phyloP scores from a whole-genome alignment of 1,139 yeast species.

The Insectozyma bohioensis region DNA sequence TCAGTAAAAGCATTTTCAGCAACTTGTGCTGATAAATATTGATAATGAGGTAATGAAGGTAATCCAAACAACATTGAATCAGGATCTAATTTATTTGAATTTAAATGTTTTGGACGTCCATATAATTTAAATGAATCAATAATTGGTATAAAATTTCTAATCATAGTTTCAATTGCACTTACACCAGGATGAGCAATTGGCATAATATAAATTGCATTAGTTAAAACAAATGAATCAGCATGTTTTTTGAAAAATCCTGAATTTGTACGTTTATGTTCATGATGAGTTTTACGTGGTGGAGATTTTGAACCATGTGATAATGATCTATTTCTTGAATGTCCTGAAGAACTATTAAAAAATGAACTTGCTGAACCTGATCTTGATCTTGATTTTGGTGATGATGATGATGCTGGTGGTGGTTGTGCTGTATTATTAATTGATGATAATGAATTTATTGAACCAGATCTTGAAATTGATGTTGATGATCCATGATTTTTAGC shows the following conservation, averaged over 20 bases:
- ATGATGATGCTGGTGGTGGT: conserved; percentile 7
- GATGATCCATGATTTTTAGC: conserved; percentile 9
- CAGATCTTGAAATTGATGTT: conserved; percentile 5
- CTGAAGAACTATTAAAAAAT: conserved; percentile 23
- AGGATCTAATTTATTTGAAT: conserved; percentile 45
- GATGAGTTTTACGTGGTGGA: conserved; percentile 5
- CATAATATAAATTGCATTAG: conserved; percentile 47
- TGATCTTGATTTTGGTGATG: conserved; percentile 16
- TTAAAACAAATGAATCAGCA: conserved; percentile 30
- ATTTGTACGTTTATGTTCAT: conserved; percentile 14
- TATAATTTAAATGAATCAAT: conserved; percentile 54
- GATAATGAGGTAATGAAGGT: conserved; percentile 56
- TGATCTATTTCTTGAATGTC: conserved; percentile 12
- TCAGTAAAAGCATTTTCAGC: conserved; percentile 33
- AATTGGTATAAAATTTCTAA: conserved; percentile 51
- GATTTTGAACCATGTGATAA: conserved; percentile 12
- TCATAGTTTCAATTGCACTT: conserved; percentile 56
- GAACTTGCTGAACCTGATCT: conserved; percentile 25
- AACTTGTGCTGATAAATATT: conserved; percentile 45
- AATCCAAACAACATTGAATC: conserved; percentile 52
- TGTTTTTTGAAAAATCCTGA: conserved; percentile 26
- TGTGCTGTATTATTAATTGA: conserved; percentile 15
- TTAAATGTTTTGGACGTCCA: conserved; percentile 54
- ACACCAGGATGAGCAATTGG: conserved; percentile 59
- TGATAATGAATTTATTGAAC: conserved; percentile 16